These are phyloP conservation scores for Eustoma russellianum DNA, from an alignment of 257 asterid species.

Conservation along the genomic window DNA sequence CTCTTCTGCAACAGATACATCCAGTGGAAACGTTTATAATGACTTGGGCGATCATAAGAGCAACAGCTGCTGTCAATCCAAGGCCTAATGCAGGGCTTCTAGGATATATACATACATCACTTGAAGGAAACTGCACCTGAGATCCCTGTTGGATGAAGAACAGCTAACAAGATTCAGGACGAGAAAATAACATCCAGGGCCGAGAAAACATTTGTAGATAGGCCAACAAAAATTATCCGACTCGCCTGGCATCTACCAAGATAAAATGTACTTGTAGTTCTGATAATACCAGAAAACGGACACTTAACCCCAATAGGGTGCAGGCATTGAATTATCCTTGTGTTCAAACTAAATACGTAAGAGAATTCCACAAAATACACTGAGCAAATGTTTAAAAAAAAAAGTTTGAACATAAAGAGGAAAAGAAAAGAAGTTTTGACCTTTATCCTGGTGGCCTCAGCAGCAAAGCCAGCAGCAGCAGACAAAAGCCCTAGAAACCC, in stretches of 20 bases:
- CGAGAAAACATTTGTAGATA: no score
- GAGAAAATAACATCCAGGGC: no score
- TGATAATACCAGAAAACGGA: no score
- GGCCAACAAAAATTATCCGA: no score
- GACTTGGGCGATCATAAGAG: conserved; percentile 77
- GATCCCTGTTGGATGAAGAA: conserved; percentile 37
- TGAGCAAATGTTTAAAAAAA: no score
- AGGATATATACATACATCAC: conserved; percentile 72
- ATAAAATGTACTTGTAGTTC: no score
- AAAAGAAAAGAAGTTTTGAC: conserved; percentile 20
- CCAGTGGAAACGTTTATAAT: conserved; percentile 69
- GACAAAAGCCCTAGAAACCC: conserved; percentile 59
- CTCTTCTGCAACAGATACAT: conserved; percentile 71
- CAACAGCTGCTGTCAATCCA: conserved; percentile 61
- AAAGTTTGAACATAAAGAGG: background rate
- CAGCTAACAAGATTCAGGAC: background rate
- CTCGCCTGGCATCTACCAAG: no score
- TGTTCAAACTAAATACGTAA: background rate
- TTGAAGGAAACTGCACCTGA: conserved; percentile 53
- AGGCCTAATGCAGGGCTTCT: conserved; percentile 78
- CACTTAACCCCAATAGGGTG: background rate
- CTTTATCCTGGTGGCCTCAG: conserved; percentile 69
- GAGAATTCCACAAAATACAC: background rate
- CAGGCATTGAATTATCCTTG: background rate
- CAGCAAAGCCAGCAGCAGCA: conserved; percentile 72